These are phyloP conservation scores for Penicillium capsulatum DNA, from an alignment of 2,329 filamentous ascomycete genomes.

Conservation along the genomic window DNA sequence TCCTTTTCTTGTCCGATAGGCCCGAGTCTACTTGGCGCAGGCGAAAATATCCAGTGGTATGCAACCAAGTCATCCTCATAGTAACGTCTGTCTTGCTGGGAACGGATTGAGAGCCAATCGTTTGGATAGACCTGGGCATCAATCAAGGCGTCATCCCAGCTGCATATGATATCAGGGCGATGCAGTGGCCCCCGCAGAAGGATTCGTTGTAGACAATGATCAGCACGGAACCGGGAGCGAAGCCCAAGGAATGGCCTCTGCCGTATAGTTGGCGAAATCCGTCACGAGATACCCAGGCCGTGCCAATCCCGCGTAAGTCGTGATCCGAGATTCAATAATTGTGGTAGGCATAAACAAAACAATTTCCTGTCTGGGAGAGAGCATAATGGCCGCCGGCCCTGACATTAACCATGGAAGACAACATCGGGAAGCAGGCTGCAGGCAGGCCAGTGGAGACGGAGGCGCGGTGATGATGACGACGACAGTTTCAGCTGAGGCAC, in stretches of 20 bases:
- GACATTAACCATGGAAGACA: neutral
- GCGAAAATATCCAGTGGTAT: neutral
- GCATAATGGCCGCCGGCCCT: neutral
- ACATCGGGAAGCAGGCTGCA: neutral
- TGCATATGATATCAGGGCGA: neutral
- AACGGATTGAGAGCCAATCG: neutral
- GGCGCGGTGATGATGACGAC: slow-evolving; percentile 3
- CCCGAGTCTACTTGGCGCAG: neutral
- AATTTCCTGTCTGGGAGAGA: neutral
- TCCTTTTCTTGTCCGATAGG: neutral
- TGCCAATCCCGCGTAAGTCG: neutral
- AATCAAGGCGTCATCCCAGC: neutral
- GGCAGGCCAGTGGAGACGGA: neutral
- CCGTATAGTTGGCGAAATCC: neutral
- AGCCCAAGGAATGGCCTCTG: neutral
- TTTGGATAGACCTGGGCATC: neutral
- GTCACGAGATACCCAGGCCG: neutral
- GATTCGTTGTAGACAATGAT: neutral
- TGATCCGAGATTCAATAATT: neutral
- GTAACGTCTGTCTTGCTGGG: neutral
- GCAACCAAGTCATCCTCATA: neutral
- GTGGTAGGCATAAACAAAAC: neutral
- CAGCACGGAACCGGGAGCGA: neutral
- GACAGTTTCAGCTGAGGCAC: slow-evolving; percentile 5
- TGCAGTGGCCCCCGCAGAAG: neutral